phyloP scores from a whole-genome alignment of 2,329 filamentous ascomycete species.

The Fusarium sp. region DNA sequence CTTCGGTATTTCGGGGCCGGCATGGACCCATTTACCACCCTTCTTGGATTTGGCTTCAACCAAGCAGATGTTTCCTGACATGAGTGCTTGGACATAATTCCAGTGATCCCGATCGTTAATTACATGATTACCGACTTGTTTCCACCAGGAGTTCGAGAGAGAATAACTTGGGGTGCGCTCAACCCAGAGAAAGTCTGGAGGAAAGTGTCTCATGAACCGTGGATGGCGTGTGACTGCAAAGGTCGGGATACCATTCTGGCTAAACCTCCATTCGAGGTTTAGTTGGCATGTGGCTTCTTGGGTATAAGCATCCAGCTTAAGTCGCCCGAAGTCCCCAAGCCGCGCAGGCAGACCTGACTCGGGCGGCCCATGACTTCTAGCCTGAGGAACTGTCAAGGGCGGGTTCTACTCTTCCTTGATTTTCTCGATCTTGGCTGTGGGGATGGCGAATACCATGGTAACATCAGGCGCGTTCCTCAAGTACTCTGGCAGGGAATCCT shows the following conservation, averaged over 20 bases:
- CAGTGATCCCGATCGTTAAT: constrained; percentile 20
- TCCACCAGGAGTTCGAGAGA: constrained; percentile 23
- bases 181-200: constrained; percentile 35
- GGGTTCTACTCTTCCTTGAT: constrained; percentile 39
- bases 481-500: constrained; percentile 2
- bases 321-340: constrained; percentile 24
- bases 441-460: constrained; percentile 36
- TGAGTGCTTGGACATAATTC: constrained; percentile 30
- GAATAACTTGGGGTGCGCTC: constrained; percentile 9
- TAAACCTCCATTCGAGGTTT: constrained; percentile 32
- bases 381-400: constrained; percentile 11
- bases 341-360: background rate
- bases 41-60: constrained; percentile 33
- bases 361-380: background rate
- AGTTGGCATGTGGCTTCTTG: constrained; percentile 11
- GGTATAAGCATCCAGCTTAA: constrained; percentile 13
- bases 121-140: constrained; percentile 4
- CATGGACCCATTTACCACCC: constrained; percentile 23
- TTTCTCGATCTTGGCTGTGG: constrained; percentile 26
- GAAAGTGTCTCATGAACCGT: background rate
- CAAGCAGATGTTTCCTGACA: constrained; percentile 36
- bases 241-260: constrained; percentile 38
- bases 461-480: constrained; percentile 18
- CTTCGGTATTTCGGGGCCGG: constrained; percentile 5
- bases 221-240: constrained; percentile 36